A percentile compares a stretch with the other conserved stretches of the same genome.
phyloP scores from a whole-genome alignment of 192 early-diverging fungal genomes.

The Gamsiella multidivaricata region DNA sequence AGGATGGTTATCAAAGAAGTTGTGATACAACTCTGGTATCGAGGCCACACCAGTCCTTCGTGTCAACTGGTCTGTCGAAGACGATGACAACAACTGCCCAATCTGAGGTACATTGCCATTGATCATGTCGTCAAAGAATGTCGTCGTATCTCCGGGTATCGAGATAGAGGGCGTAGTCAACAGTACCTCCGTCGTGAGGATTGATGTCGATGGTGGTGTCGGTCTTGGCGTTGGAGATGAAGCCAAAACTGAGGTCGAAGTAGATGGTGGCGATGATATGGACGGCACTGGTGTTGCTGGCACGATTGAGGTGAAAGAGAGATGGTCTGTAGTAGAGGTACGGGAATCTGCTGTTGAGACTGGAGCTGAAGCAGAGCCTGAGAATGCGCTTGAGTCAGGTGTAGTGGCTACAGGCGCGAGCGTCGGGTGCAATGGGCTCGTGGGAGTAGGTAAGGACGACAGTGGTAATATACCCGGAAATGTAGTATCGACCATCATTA shows the following conservation, averaged over 20 bases:
- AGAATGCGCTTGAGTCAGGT: background rate
- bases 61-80: background rate
- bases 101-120: too few relatives aligned
- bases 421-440: too few relatives aligned
- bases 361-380: too few relatives aligned
- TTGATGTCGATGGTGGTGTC: background rate
- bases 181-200: constrained; percentile 2
- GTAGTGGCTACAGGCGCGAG: background rate
- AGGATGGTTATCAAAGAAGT: constrained; percentile 26
- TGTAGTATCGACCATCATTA: too few relatives aligned
- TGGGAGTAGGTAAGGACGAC: too few relatives aligned
- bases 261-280: background rate
- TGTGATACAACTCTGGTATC: constrained; percentile 24
- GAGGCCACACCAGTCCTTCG: background rate
- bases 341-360: too few relatives aligned
- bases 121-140: constrained; percentile 36
- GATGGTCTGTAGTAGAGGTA: too few relatives aligned
- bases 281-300: background rate
- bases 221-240: background rate
- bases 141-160: constrained; percentile 1
- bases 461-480: too few relatives aligned
- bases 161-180: constrained; percentile 9
- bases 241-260: background rate
- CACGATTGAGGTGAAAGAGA: background rate
- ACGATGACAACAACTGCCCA: background rate